A percentile compares a stretch with the other conserved stretches of the same genome.
These are phyloP conservation scores for Scutellaria baicalensis DNA, from an alignment of 257 asterid species.

Conservation along the genomic window DNA sequence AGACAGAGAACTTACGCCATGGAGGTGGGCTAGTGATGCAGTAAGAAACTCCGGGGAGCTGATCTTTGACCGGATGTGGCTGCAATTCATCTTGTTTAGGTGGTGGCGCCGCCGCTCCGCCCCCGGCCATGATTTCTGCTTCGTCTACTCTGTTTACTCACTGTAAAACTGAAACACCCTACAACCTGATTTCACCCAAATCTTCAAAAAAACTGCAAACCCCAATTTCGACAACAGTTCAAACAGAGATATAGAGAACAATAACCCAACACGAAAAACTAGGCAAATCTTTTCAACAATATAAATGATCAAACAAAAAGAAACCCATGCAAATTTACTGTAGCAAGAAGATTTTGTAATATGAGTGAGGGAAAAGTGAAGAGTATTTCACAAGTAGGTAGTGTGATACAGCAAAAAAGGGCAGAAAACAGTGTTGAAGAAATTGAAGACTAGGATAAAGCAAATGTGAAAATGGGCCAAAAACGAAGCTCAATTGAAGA, in stretches of 20 bases:
- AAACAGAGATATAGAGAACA: slow-evolving; percentile 1
- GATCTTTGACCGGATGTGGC: slow-evolving; percentile 89
- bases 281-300: neutral
- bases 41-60: slow-evolving; percentile 70
- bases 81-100: slow-evolving; percentile 74
- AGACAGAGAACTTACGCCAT: slow-evolving; percentile 55
- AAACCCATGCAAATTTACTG: slow-evolving; percentile 23
- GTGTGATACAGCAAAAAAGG: slow-evolving; percentile 28
- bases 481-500: slow-evolving; percentile 14
- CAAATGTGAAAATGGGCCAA: slow-evolving; percentile 38
- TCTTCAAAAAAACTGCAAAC: slow-evolving; percentile 1
- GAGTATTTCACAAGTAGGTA: neutral
- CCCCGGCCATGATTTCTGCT: slow-evolving; percentile 52
- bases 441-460: slow-evolving; percentile 16
- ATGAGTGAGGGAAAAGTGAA: neutral
- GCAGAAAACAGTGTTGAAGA: slow-evolving; percentile 9
- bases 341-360: neutral
- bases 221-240: neutral
- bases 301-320: neutral
- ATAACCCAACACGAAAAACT: neutral
- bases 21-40: slow-evolving; percentile 97
- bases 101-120: slow-evolving; percentile 63
- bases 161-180: neutral
- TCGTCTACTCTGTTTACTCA: neutral
- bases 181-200: neutral